These are phyloP conservation scores for Aspergillus eucalypticola DNA, from an alignment of 2,329 filamentous ascomycete species.

Conservation along the genomic window DNA sequence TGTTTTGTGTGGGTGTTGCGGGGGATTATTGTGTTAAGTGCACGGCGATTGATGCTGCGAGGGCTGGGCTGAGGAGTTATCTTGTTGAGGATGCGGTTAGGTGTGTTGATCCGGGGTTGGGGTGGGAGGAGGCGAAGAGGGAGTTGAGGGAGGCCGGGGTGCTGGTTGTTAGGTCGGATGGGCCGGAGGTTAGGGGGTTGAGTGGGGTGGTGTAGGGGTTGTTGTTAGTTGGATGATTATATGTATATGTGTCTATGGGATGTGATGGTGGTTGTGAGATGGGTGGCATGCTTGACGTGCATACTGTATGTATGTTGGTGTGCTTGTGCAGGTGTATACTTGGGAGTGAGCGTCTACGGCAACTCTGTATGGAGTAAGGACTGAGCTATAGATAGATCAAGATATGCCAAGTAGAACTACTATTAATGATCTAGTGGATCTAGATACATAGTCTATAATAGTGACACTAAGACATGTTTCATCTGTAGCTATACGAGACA, in stretches of 20 bases:
- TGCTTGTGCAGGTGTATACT: not conserved
- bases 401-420: not conserved
- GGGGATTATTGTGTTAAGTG: constrained; percentile 85
- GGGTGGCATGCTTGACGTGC: not conserved
- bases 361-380: not conserved
- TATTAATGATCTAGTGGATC: not conserved
- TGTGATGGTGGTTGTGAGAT: not conserved
- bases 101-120: constrained; percentile 62
- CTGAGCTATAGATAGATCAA: not conserved
- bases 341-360: not conserved
- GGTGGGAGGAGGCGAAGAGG: constrained; percentile 58
- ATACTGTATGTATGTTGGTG: not conserved
- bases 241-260: not conserved
- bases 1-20: constrained; percentile 83
- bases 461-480: not conserved
- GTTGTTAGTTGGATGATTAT: too few species aligned
- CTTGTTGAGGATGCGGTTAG: constrained; percentile 77
- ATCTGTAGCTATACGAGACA: too few species aligned
- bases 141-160: constrained; percentile 64
- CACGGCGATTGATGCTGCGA: constrained; percentile 75
- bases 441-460: not conserved
- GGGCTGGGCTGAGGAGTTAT: constrained; percentile 73
- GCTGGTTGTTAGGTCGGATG: constrained; percentile 59
- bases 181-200: constrained; percentile 58
- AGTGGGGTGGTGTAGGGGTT: not conserved